Base-by-base conservation (phyloP, 768 basidiomycete genomes). In the Russula virescens region DNA sequence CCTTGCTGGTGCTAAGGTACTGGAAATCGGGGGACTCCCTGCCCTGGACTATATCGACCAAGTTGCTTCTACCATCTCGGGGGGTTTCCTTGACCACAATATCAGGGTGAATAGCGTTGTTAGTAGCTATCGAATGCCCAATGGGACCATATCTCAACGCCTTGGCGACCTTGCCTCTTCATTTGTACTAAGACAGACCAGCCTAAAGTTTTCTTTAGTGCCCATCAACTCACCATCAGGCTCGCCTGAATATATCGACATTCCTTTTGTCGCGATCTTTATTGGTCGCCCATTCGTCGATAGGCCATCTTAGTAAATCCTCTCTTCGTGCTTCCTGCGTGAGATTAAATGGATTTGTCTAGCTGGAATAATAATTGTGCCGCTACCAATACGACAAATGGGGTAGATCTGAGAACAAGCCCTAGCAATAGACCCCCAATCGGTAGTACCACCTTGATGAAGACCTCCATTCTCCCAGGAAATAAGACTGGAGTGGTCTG, bases 321-420 rank as follows among this genome's bases (percentile, higher is more conserved):
- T 55, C 19, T 11, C 26, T 4, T 21, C 58, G 31, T 23, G 1
- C 21, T 13, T 48, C 21, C 7, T 28, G 38, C 50, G n/a, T 34
- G 16, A 42, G 13, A 43, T 3, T 8, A 19, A 68, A 55, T 21
- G 3, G 26, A 42, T 5, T 28, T 26, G 38, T 28, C 7, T 66
- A 86, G 83, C 77, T 87, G 84, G 84, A 73, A 66, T 2, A 76
- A 73, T 60, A 87, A 87, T 66, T 87, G 86, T 69, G 82, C 76
- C 16, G 82, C 81, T 0, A 81, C 75, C 46, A 63, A 68, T 0
- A 59, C 25, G 21, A 85, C 83, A 18, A 85, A 85, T 66, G 83
- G 83, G 2, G 71, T 80, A 14, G 81, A 85, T 64, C 65, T 76
- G 65, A 77, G 74, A 61, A 28, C 48, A 61, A 28, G 48, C 11